Conservation (phyloP, 2,329 filamentous ascomycete species). For the Aspergillus arachidicola region DNA sequence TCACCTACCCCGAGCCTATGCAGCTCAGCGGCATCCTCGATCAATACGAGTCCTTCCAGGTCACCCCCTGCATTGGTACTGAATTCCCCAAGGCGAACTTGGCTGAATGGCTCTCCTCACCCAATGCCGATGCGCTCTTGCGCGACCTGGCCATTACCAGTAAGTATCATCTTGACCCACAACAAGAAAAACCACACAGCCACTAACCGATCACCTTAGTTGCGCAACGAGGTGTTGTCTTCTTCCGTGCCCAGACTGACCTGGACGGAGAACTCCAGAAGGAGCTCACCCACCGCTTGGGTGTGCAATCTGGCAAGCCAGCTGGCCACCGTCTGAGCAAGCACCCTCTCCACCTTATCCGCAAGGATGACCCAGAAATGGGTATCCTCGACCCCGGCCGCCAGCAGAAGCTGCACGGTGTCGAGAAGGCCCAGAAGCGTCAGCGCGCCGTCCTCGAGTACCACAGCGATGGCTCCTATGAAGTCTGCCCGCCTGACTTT, state of each 20-base stretch:
- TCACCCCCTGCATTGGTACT: conserved; percentile 54
- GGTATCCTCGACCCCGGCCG: neutral
- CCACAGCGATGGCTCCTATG: conserved; percentile 2
- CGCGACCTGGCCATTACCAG: conserved; percentile 32
- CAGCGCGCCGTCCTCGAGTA: neutral
- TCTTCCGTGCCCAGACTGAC: conserved; percentile 53
- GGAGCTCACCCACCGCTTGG: conserved; percentile 50
- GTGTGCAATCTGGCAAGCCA: conserved; percentile 48
- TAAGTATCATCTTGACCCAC: conserved; percentile 3
- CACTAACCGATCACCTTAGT: neutral
- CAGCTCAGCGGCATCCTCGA: conserved; percentile 45
- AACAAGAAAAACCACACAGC: neutral
- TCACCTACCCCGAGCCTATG: conserved; percentile 20
- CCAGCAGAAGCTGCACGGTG: neutral
- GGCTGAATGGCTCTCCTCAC: conserved; percentile 47
- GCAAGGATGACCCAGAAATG: conserved; percentile 40
- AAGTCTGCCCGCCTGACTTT: neutral
- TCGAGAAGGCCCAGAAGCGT: neutral
- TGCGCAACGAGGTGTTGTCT: conserved; percentile 52
- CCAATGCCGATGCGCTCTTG: conserved; percentile 28
- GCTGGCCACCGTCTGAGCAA: conserved; percentile 31
- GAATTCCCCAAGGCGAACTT: conserved; percentile 49
- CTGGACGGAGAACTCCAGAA: conserved; percentile 54
- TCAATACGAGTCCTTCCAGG: conserved; percentile 48
- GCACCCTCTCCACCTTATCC: conserved; percentile 50